Evolutionary conservation across 768 basidiomycete genomes (phyloP), one percentile per base, ranked within the genome.

Genomic region (Tephrocybe rancida): DNA sequence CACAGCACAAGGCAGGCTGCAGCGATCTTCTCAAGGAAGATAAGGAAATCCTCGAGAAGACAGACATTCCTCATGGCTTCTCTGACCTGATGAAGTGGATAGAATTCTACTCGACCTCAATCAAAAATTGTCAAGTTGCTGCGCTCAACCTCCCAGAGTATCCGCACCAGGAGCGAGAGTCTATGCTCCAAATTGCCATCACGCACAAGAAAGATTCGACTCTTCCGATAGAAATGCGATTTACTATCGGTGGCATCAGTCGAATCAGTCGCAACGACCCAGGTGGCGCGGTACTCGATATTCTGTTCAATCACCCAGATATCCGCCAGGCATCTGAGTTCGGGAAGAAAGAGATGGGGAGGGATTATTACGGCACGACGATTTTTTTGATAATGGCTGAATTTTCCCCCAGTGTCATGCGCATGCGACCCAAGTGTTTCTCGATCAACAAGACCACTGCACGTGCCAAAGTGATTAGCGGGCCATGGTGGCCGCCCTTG

Each of bases 331-430:
- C 46, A 35, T n/a, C 30, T 18, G 10, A 35, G 13, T 44, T 52
- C 19, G 50, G 50, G 27, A 35, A 37, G 42, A n/a, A 14, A n/a
- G 41, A 44, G 32, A 35, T 35, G 30, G 34, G 39, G 9, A 44
- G 37, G 9, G 18, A 35, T 19, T 52, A 35, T 25, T 52, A 52
- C 34, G 50, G 50, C 13, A 44, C 42, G 25, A 32, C 42, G 14
- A 22, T 44, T 18, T 35, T 3, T 29, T 24, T 44, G 30, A 24
- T 35, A 16, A 2, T 21, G 2, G 42, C 50, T 14, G 24, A 34
- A 26, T 52, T 44, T 21, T 29, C 42, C 34, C 32, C 46, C 8
- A 30, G 21, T 3, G 18, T 19, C 6, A 13, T 24, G 18, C 4
- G 10, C 21, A 32, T 47, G 32, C 14, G 14, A 1, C n/a, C 22